Evolutionary conservation across 495 filamentous ascomycete species (phyloP), one percentile per base, ranked within the genome.

Genomic region (Tuber aestivum): DNA sequence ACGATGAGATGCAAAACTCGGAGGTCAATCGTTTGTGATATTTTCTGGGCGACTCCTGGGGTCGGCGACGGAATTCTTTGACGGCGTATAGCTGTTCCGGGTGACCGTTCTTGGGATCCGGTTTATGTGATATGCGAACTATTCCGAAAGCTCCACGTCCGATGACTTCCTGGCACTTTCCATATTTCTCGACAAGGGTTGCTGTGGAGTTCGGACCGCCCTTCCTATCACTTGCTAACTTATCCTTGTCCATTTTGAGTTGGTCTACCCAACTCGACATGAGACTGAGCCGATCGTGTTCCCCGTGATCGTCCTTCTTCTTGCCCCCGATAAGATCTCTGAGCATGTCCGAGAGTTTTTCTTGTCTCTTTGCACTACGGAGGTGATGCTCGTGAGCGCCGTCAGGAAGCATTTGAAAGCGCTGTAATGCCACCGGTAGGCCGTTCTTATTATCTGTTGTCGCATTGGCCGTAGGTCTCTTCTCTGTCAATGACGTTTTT

Each of bases 21-120:
- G 95, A 93, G n/a, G 94, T 99, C 61, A 99, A 87, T 20, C 95
- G 91, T 84, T 99, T 99, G 86, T 95, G 94, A 83, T 99, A 99
- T 84, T 97, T 96, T 86, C 96, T 97, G 75, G 91, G 89, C 16
- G 92, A 94, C 85, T 99, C 96, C 78, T 95, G 92, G 7, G 96
- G 96, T 27, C 95, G 89, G 71, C 94, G 92, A 42, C 94, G 93
- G 85, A 99, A 99, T 83, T 98, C 95, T 84, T 99, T 99, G 82
- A 99, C 95, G 69, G 95, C 95, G 82, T 94, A 99, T 18, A 98
- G 88, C 85, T 95, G 95, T 84, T 98, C 96, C 68, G 88, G 86
- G 74, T 89, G 90, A 41, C 91, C 91, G 83, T 94, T 94, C 74
- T 86, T 89, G 20, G 94, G 92, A 75, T 95, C 89, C 56, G 93